Conservation (phyloP, 2,329 filamentous ascomycete genomes). For the Lachnellula suecica region DNA sequence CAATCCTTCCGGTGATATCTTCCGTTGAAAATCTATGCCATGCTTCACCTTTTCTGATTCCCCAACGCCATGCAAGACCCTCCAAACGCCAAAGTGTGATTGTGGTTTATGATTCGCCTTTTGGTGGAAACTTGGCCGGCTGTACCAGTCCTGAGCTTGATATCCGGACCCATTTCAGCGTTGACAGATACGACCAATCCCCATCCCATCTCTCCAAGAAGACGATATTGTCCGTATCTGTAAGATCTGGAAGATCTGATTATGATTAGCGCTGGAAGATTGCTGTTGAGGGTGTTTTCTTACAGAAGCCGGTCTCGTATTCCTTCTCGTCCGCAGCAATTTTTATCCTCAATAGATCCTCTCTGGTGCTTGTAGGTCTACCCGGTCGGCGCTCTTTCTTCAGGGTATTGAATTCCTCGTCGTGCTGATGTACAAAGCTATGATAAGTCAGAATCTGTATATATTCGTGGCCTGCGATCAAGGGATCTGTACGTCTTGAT, state of each 20-base stretch:
- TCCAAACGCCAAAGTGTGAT: constrained; percentile 9
- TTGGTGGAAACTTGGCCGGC: constrained; percentile 78
- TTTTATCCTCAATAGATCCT: constrained; percentile 74
- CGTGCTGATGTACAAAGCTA: constrained; percentile 66
- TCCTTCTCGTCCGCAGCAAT: constrained; percentile 74
- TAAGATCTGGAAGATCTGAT: constrained; percentile 72
- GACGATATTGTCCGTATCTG: constrained; percentile 61
- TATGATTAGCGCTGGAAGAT: constrained; percentile 14
- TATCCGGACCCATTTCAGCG: constrained; percentile 75
- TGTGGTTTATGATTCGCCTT: constrained; percentile 38
- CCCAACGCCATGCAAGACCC: constrained; percentile 17
- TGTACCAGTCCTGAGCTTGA: constrained; percentile 62
- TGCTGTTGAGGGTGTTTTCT: constrained; percentile 32
- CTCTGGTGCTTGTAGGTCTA: constrained; percentile 72
- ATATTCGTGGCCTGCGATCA: constrained; percentile 32
- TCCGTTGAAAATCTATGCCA: background rate
- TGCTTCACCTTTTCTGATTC: constrained; percentile 11
- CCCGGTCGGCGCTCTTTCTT: constrained; percentile 74
- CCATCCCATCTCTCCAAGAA: constrained; percentile 76
- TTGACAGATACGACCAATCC: constrained; percentile 77
- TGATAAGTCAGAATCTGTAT: constrained; percentile 20
- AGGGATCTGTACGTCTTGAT: constrained; percentile 57
- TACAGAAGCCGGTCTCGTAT: constrained; percentile 79
- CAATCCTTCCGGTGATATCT: background rate
- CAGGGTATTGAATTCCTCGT: constrained; percentile 66